Evolutionary conservation across 2,329 filamentous ascomycete genomes (phyloP), one percentile per base, ranked within the genome.

Genomic region (Diaporthe batatas): DNA sequence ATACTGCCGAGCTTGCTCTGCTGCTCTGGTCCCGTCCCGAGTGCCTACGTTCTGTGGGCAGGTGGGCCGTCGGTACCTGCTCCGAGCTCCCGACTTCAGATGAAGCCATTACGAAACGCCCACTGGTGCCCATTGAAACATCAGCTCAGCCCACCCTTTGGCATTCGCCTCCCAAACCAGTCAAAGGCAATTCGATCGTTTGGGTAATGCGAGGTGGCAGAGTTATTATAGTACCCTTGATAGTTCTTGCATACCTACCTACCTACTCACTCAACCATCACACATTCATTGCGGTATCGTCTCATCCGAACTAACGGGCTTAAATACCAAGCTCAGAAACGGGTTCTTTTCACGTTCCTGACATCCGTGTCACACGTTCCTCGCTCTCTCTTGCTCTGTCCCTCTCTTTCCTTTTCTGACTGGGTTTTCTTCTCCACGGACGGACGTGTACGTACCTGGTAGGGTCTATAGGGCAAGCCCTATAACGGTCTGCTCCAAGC

Each of bases 81-180:
- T 49, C 51, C 57, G 62, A 51, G 59, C 44, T 49, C 58, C 57
- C 25, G 51, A 73, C 58, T 53, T 71, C 71, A 73, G 71, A 70
- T 73, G 71, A 73, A 54, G 71, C 71, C 69, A 73, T 73, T 73
- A 47, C 71, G 71, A 73, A 73, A 73, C 71, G 42, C 64, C 47
- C 51, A 36, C 36, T 21, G 67, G 49, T 6, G 49, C 51, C 51
- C 44, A 55, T 42, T 68, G 71, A 70, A 70, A 70, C 67, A 59
- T 58, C 53, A 16, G 57, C 23, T 62, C 42, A 42, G 32, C 62
- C 62, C 39, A 62, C 58, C 23, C 6, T 21, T 7, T 21, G 14
- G 6, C 14, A 18, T 36, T 62, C 12, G 36, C 16, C 12, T 3
- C 57, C 36, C 36, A 25, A n/a, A 36, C 3, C 16, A 2, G 32